Evolutionary conservation across 805 yeast species (phyloP).

Genomic region (Jamesozyma piceae): DNA sequence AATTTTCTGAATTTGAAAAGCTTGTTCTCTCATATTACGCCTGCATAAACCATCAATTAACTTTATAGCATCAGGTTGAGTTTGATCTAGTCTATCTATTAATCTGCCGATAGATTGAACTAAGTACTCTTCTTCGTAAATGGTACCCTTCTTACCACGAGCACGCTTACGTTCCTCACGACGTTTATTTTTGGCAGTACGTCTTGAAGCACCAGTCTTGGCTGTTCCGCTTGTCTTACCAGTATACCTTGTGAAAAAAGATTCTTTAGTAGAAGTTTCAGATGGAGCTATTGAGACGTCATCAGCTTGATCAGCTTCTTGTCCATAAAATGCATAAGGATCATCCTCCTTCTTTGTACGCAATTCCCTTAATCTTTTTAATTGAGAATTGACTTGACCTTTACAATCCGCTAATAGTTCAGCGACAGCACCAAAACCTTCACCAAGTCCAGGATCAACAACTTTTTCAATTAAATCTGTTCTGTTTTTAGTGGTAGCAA

Average conservation of each 20-base stretch:
- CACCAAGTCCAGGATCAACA: constrained; percentile 69
- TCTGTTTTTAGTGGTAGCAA: constrained; percentile 40
- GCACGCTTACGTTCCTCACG: constrained; percentile 95
- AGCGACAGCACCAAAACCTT: constrained; percentile 79
- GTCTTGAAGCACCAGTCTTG: constrained; percentile 88
- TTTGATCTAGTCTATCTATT: constrained; percentile 67
- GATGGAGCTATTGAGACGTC: constrained; percentile 92
- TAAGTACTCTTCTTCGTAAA: constrained; percentile 93
- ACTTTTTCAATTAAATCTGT: constrained; percentile 44
- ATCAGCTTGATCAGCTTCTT: constrained; percentile 71
- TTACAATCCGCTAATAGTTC: constrained; percentile 91
- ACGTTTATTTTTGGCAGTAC: constrained; percentile 84
- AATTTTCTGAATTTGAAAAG: constrained; percentile 64
- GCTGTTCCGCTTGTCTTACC: constrained; percentile 96
- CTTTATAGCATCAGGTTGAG: constrained; percentile 62
- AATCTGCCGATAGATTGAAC: constrained; percentile 82
- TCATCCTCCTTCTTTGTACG: constrained; percentile 75
- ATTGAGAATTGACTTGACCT: constrained; percentile 74
- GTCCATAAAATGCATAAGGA: constrained; percentile 78
- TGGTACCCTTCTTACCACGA: constrained; percentile 94
- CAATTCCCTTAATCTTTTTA: constrained; percentile 73
- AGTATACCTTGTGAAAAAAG: constrained; percentile 90
- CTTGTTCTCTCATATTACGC: constrained; percentile 66
- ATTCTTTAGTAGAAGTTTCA: constrained; percentile 84
- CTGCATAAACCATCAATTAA: constrained; percentile 71